A percentile compares a stretch with the other conserved stretches of the same genome.
These are phyloP conservation scores for Ogataea corticis DNA, from an alignment of 805 yeast species.

Conservation along the genomic window DNA sequence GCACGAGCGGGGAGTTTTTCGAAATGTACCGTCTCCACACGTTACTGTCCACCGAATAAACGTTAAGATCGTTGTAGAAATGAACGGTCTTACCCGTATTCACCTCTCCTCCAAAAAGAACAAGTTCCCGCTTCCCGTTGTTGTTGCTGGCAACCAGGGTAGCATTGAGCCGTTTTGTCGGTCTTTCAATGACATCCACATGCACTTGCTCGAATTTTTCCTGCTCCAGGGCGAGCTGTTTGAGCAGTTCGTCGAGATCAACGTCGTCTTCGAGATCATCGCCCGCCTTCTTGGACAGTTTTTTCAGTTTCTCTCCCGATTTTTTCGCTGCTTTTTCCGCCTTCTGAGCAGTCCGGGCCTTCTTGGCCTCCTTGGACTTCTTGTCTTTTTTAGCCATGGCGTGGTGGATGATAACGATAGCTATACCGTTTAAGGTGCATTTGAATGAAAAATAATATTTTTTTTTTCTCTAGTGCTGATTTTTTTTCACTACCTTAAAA, in stretches of 20 bases:
- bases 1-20: slow-evolving; percentile 85
- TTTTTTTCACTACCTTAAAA: not conserved
- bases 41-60: slow-evolving; percentile 74
- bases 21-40: slow-evolving; percentile 79
- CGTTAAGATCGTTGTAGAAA: slow-evolving; percentile 79
- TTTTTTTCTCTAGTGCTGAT: not conserved
- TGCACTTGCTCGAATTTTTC: slow-evolving; percentile 71
- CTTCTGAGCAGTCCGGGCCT: slow-evolving; percentile 84
- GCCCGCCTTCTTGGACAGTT: slow-evolving; percentile 71
- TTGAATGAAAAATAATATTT: not conserved
- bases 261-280: slow-evolving; percentile 80
- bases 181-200: slow-evolving; percentile 57
- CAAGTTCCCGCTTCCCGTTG: slow-evolving; percentile 73
- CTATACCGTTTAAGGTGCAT: too few species aligned
- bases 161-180: slow-evolving; percentile 71
- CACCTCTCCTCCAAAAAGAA: slow-evolving; percentile 89
- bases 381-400: slow-evolving; percentile 85
- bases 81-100: slow-evolving; percentile 52
- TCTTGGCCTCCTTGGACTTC: slow-evolving; percentile 87
- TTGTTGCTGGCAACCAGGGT: slow-evolving; percentile 73
- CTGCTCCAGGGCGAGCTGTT: slow-evolving; percentile 77
- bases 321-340: slow-evolving; percentile 73
- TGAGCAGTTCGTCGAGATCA: slow-evolving; percentile 82
- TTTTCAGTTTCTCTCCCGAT: slow-evolving; percentile 70
- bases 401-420: too few species aligned